Percentiles rank a stretch among this genome's conserved stretches.
Conservation (phyloP, 257 asterid genomes). For the Linderniella brevidens region DNA sequence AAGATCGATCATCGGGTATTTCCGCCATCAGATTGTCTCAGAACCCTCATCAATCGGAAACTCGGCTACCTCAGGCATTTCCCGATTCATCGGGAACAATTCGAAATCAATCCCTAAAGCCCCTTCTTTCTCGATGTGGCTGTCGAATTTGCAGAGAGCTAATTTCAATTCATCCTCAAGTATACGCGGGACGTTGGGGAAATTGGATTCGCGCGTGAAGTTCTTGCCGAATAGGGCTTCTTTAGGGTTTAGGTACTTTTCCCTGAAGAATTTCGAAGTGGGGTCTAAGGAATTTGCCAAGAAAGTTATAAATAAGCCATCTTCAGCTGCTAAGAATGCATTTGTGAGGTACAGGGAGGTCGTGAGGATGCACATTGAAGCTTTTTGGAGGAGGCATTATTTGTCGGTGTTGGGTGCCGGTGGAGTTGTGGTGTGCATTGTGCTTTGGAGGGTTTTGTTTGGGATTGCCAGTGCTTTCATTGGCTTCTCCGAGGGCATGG, state of each 20-base stretch:
- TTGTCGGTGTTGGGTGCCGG: conserved; percentile 54
- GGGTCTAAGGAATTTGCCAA: conserved; percentile 26
- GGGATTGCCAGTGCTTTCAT: conserved; percentile 66
- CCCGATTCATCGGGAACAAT: conserved; percentile 25
- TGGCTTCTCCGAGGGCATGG: conserved; percentile 91
- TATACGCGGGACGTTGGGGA: conserved; percentile 15
- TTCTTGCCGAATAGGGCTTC: conserved; percentile 13
- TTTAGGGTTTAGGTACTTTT: conserved; percentile 39
- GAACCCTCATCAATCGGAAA: conserved; percentile 24
- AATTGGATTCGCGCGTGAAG: conserved; percentile 18
- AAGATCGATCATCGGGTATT: conserved; percentile 27
- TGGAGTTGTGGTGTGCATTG: conserved; percentile 58
- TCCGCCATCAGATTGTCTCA: conserved; percentile 25
- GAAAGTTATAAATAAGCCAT: conserved; percentile 28
- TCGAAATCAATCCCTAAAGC: conserved; percentile 19
- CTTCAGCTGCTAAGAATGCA: conserved; percentile 20
- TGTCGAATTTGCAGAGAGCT: conserved; percentile 19
- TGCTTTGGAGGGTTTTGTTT: conserved; percentile 79
- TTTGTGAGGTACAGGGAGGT: conserved; percentile 51
- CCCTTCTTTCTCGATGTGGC: conserved; percentile 27
- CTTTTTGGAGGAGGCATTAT: conserved; percentile 81
- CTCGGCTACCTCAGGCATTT: conserved; percentile 18
- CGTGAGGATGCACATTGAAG: conserved; percentile 61
- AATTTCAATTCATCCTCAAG: conserved; percentile 27
- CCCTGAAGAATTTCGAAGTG: conserved; percentile 22